Conservation (phyloP, 208 protist species). For the Trichomonas tenax region DNA sequence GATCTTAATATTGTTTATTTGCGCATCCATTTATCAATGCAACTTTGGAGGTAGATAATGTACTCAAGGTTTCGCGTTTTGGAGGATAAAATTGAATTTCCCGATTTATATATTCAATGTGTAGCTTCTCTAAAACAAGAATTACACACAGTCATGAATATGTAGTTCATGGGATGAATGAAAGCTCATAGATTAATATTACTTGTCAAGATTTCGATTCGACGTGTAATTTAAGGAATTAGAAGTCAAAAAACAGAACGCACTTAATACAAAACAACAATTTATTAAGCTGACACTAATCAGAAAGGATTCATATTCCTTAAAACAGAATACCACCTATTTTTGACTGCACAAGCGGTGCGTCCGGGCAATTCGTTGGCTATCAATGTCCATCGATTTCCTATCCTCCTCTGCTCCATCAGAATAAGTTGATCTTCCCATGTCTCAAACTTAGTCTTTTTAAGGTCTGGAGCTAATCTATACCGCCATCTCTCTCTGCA, state of each 20-base stretch:
- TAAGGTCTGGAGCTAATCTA: background rate
- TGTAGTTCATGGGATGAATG: too few species aligned
- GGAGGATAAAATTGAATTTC: too few species aligned
- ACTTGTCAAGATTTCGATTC: too few species aligned
- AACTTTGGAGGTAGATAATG: too few species aligned
- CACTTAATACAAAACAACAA: background rate
- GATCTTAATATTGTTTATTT: background rate
- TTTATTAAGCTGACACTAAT: background rate
- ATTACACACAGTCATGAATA: too few species aligned
- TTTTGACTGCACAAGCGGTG: background rate
- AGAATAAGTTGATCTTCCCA: background rate
- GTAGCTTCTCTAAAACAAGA: too few species aligned
- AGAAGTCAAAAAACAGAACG: background rate
- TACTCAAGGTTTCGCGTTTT: too few species aligned
- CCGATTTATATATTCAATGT: background rate
- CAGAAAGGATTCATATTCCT: background rate
- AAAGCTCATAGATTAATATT: too few species aligned
- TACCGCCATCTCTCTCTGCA: background rate
- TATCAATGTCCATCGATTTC: background rate
- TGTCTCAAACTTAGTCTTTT: background rate
- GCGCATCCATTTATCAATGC: background rate
- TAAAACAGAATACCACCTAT: background rate
- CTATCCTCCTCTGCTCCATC: too few species aligned
- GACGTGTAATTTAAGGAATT: background rate
- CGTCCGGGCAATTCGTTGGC: background rate